Evolutionary conservation across 75 land plant species (phyloP), one percentile per base, ranked within the genome.

Genomic region (Pseudotsuga menziesii): DNA sequence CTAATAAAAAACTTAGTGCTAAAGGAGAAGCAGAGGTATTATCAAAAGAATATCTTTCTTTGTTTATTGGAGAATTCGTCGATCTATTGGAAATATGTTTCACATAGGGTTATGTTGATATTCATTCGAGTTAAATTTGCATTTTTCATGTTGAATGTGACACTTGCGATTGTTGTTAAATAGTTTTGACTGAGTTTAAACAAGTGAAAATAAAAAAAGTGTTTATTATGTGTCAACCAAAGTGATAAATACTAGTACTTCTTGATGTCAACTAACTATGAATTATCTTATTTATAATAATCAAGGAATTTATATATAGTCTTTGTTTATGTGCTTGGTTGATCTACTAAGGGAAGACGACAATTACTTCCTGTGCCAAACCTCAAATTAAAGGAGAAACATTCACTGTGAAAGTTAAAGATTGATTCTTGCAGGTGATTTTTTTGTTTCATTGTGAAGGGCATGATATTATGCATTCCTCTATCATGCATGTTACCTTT

Each of bases 11-110:
- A 76, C 94, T 96, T 82, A 97, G 97, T 57, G 97, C 99, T 41
- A 84, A 86, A 78, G 99, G 99, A 57, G 99, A 97, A 79, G 87
- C 90, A 74, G 97, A 96, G 90, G 99, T 96, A 82, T 76, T n/a
- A 20, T 78, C 73, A 23, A 3, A 56, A 17, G 32, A 29, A 29
- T 29, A 29, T 29, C 0, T 14, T 74, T 25, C 6, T 4, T 17
- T 41, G 19, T 74, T 6, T 20, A 23, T 52, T 74, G 29, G 44
- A 66, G 20, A 13, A 63, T 14, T 12, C 6, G 27, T 2, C 35
- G 41, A 66, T 39, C 0, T 66, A 19, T 16, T 66, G 29, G 17
- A 35, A 26, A 12, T 25, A 25, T 66, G 70, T 66, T 35, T 20
- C 20, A 66, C 35, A 1, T 35, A 29, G 69, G 69, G 11, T 15